Evolutionary conservation across 2,329 filamentous ascomycete genomes (phyloP), one percentile per base, ranked within the genome.

Genomic region (Nemania bipapillata): DNA sequence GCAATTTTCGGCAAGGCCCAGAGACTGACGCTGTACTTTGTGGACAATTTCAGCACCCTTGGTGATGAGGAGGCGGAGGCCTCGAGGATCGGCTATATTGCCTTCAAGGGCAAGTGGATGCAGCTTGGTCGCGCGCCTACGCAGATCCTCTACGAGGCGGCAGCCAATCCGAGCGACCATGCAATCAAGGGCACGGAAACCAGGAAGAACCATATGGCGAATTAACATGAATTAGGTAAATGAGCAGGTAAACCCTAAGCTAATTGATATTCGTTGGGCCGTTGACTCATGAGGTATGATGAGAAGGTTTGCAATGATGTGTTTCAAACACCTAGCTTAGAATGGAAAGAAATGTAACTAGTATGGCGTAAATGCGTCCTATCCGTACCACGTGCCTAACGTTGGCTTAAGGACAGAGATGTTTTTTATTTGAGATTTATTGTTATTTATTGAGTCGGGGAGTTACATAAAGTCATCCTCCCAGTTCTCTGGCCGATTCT

Each of bases 31-130:
- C 84, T 99, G 57, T 98, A 98, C 83, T 92, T 98, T 75, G 91
- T 92, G 75, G 93, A 97, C 79, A 99, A 98, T 78, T 97, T 95
- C 81, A 87, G 89, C n/a, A 40, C 52, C 4, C 15, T 3, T 2
- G 68, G 56, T 0, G 76, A 78, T 11, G 93, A 89, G 0, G 92
- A 93, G 15, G 92, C 94, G 77, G 92, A 96, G 63, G 89, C 91
- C 63, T 95, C 92, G 52, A 86, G 89, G 56, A 79, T 98, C 1
- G 90, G 86, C 70, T 99, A 97, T 81, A 72, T 98, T 65, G 96
- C 92, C 0, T 98, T 99, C 84, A 94, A 93, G 81, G 96, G 96
- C 26, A 93, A 97, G 81, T 98, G 93, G 86, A 96, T 96, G 87
- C 89, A 90, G 78, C 81, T 97, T 76, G 96, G 91, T 54, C 86